A percentile compares a stretch with the other conserved stretches of the same genome.
phyloP scores from a whole-genome alignment of 257 asterid species.

The Forsythia viridissima region DNA sequence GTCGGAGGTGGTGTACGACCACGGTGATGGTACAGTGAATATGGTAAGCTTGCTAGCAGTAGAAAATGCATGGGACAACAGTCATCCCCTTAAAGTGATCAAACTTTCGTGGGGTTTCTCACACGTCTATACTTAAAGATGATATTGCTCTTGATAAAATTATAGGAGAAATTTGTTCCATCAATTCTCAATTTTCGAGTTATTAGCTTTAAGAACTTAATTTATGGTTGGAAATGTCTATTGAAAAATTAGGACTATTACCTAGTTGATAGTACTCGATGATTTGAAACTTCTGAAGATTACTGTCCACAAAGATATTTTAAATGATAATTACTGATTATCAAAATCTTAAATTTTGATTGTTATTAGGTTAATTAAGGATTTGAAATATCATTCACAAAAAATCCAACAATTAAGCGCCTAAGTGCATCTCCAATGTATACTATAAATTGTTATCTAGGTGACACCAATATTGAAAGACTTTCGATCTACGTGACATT shows the following conservation, averaged over 20 bases:
- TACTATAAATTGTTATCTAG: too few relatives aligned
- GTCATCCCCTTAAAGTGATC: slow-evolving; percentile 49
- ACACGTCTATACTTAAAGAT: slow-evolving; percentile 48
- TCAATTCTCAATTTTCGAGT: slow-evolving; percentile 42
- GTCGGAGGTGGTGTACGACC: slow-evolving; percentile 68
- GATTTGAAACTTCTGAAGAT: background rate
- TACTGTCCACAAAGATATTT: too few relatives aligned
- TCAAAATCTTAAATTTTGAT: too few relatives aligned
- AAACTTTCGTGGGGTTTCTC: slow-evolving; percentile 70
- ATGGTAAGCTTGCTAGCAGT: slow-evolving; percentile 68
- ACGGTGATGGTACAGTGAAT: slow-evolving; percentile 90
- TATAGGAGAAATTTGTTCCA: slow-evolving; percentile 40
- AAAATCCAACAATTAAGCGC: too few relatives aligned
- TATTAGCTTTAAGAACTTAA: slow-evolving; percentile 16
- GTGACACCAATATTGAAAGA: too few relatives aligned
- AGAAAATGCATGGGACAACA: slow-evolving; percentile 37
- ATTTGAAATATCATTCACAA: too few relatives aligned
- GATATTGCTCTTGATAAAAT: slow-evolving; percentile 44
- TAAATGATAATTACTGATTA: too few relatives aligned
- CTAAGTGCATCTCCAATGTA: too few relatives aligned
- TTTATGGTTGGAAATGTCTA: background rate
- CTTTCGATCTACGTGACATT: too few relatives aligned
- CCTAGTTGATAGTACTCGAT: too few relatives aligned
- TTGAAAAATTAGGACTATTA: too few relatives aligned
- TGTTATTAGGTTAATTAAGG: too few relatives aligned